Percentiles rank a stretch among this genome's conserved stretches.
These are phyloP conservation scores for Metschnikowia kofuensis DNA, from an alignment of 805 yeast species.

Conservation along the genomic window DNA sequence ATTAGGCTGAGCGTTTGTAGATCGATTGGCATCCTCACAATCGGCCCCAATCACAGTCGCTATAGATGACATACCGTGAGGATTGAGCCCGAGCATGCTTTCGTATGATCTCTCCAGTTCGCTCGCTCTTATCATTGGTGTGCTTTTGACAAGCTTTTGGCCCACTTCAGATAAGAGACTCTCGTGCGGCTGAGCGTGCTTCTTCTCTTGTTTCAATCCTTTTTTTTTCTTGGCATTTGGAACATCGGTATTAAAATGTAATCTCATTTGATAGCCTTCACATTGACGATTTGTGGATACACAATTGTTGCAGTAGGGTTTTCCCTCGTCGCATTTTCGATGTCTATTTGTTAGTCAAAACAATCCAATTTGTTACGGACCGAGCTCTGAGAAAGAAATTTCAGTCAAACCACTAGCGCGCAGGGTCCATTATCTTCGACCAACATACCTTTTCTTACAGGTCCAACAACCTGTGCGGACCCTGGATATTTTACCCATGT, in stretches of 20 bases:
- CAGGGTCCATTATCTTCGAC: background rate
- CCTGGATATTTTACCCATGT: conserved; percentile 42
- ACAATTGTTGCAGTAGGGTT: conserved; percentile 51
- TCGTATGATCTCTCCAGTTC: background rate
- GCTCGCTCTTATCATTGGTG: background rate
- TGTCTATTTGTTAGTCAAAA: conserved; percentile 32
- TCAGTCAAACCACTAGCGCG: background rate
- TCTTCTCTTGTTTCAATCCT: background rate
- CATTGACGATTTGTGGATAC: conserved; percentile 41
- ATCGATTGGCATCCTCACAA: background rate
- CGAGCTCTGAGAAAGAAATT: background rate
- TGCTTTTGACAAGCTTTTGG: background rate
- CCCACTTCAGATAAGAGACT: background rate
- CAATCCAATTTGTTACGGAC: background rate
- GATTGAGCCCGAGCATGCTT: background rate
- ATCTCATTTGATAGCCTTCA: conserved; percentile 48
- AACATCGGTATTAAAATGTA: conserved; percentile 44
- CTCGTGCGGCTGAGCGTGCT: background rate
- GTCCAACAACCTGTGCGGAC: conserved; percentile 61
- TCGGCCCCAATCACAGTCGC: background rate
- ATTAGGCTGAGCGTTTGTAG: background rate
- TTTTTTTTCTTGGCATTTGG: background rate
- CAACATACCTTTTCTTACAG: conserved; percentile 46
- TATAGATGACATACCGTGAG: background rate
- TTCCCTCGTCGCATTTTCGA: conserved; percentile 55